Evolutionary conservation across 305 asterid species (phyloP).

Genomic region (Nicotiana rustica): DNA sequence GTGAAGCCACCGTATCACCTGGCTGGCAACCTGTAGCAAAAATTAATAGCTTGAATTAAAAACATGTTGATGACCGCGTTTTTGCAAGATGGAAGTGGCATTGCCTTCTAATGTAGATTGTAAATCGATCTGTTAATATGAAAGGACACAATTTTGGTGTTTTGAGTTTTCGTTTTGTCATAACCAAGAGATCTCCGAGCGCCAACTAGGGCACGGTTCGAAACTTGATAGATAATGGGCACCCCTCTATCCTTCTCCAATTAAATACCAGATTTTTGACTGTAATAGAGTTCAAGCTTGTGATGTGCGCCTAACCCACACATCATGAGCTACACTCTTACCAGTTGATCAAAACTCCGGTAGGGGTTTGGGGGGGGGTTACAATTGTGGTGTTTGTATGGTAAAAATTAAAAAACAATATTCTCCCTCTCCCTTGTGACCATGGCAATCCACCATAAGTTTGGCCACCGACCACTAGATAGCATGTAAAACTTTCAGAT

Average conservation of each 20-base stretch:
- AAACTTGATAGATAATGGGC: neutral
- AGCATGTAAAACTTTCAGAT: no score
- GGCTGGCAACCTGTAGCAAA: slow-evolving; percentile 75
- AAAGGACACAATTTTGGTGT: neutral
- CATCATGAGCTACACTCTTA: neutral
- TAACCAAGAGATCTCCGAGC: neutral
- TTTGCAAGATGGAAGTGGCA: slow-evolving; percentile 5
- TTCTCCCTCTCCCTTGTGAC: slow-evolving; percentile 4
- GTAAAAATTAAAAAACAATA: neutral
- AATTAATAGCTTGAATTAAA: slow-evolving; percentile 7
- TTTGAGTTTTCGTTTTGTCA: neutral
- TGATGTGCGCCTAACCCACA: neutral
- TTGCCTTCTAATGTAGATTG: slow-evolving; percentile 16
- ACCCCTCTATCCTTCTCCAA: neutral
- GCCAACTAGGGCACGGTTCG: neutral
- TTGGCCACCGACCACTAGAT: neutral
- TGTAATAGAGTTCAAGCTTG: neutral
- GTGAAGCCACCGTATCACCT: slow-evolving; percentile 86
- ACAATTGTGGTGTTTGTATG: neutral
- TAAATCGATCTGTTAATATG: neutral
- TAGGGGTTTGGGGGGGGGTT: neutral
- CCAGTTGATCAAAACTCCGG: neutral
- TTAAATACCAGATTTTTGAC: slow-evolving; percentile 7
- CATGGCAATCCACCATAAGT: slow-evolving; percentile 14
- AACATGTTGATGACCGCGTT: neutral